Conservation (phyloP, 1,139 yeast genomes). For the Saccharomyces pastorianus region DNA sequence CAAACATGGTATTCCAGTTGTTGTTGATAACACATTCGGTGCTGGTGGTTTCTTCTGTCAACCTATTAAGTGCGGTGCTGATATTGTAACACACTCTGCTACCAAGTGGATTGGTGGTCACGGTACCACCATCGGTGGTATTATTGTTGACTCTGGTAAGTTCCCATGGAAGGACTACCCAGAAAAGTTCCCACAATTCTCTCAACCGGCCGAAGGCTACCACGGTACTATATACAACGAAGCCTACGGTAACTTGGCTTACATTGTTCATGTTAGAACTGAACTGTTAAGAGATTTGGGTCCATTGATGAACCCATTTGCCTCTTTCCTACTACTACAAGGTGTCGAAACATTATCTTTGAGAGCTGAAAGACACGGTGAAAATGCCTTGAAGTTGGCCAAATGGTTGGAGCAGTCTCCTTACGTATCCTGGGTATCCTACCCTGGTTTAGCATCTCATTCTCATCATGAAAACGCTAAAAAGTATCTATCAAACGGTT, state of each 20-base stretch:
- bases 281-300: constrained; percentile 91
- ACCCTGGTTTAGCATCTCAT: constrained; percentile 82
- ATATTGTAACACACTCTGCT: constrained; percentile 79
- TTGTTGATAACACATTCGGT: constrained; percentile 95
- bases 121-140: constrained; percentile 93
- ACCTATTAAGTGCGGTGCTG: constrained; percentile 87
- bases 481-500: constrained; percentile 70
- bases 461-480: constrained; percentile 74
- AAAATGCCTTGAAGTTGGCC: constrained; percentile 78
- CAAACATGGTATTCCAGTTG: constrained; percentile 80
- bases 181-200: constrained; percentile 82
- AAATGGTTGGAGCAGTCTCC: constrained; percentile 63
- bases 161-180: constrained; percentile 88
- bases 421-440: constrained; percentile 79
- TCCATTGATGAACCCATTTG: constrained; percentile 82
- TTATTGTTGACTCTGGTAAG: constrained; percentile 78
- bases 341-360: constrained; percentile 91
- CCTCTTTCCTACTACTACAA: constrained; percentile 73
- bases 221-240: constrained; percentile 82
- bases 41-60: constrained; percentile 87
- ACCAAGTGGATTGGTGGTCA: constrained; percentile 99
- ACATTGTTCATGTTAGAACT: constrained; percentile 69
- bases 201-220: constrained; percentile 85
- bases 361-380: constrained; percentile 86
- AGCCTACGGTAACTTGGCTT: constrained; percentile 73